Evolutionary conservation across 371 early-diverging fungal genomes (phyloP).

Genomic region (Paraphysoderma sedebokerense): DNA sequence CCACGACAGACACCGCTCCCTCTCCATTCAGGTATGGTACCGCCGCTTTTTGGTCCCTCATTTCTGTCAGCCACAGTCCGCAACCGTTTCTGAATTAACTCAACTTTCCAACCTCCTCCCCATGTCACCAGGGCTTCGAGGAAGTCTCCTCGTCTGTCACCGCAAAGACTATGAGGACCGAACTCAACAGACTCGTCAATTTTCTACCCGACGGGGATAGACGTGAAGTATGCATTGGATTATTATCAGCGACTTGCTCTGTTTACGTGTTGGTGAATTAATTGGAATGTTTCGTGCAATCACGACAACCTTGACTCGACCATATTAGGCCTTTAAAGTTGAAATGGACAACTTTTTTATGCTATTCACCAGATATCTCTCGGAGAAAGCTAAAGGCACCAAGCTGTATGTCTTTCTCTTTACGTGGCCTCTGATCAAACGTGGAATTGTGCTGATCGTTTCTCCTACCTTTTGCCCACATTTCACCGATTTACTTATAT

Average conservation of each 20-base stretch:
- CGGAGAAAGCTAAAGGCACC: slow-evolving; percentile 48
- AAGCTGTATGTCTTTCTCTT: slow-evolving; percentile 60
- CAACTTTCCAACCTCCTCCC: too few relatives aligned
- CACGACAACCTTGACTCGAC: not conserved
- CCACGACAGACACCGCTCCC: not conserved
- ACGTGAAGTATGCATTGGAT: slow-evolving; percentile 5
- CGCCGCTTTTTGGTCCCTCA: too few relatives aligned
- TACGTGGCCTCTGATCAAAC: too few relatives aligned
- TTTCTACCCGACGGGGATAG: slow-evolving; percentile 11
- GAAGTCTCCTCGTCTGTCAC: not conserved
- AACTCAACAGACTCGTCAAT: slow-evolving; percentile 18
- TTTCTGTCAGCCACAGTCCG: too few relatives aligned
- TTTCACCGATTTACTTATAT: not conserved
- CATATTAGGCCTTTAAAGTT: slow-evolving; percentile 10
- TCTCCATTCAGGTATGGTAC: too few relatives aligned
- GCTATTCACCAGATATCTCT: slow-evolving; percentile 72
- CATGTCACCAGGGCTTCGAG: not conserved
- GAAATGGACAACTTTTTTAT: slow-evolving; percentile 80
- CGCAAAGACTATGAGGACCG: slow-evolving; percentile 18
- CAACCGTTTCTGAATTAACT: too few relatives aligned
- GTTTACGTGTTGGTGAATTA: too few relatives aligned
- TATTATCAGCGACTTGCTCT: too few relatives aligned
- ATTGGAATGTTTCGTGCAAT: too few relatives aligned
- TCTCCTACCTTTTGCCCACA: not conserved
- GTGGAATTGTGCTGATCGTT: too few relatives aligned